phyloP scores from a whole-genome alignment of 2,329 filamentous ascomycete genomes.

The Graphilbum ipis-grandicollis region DNA sequence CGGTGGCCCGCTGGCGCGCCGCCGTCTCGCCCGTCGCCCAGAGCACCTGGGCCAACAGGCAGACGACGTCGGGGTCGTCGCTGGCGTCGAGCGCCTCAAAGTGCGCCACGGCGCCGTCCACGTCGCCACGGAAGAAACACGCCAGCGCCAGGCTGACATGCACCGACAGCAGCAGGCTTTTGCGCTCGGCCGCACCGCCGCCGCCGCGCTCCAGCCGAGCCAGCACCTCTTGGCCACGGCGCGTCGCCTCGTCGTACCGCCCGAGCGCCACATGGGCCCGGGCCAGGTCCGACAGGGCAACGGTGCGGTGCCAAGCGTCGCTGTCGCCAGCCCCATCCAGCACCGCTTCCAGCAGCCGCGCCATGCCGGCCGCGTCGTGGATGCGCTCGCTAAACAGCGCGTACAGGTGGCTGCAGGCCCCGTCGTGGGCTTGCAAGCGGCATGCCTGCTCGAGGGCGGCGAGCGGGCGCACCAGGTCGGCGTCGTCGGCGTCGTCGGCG shows the following conservation, averaged over 20 bases:
- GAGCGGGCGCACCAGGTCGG: constrained; percentile 65
- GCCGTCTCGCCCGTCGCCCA: constrained; percentile 74
- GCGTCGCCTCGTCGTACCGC: constrained; percentile 50
- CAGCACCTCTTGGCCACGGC: constrained; percentile 66
- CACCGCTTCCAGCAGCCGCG: constrained; percentile 35
- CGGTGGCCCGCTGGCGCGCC: constrained; percentile 58
- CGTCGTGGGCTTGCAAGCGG: constrained; percentile 50
- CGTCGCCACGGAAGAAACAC: constrained; percentile 50
- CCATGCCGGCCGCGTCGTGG: constrained; percentile 47
- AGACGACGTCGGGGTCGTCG: constrained; percentile 68
- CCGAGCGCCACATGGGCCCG: constrained; percentile 60
- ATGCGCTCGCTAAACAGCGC: constrained; percentile 71
- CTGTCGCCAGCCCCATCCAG: not conserved
- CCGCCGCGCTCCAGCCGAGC: constrained; percentile 41
- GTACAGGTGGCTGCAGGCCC: constrained; percentile 59
- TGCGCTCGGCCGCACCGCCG: constrained; percentile 42
- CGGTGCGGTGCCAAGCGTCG: constrained; percentile 16
- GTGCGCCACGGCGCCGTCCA: constrained; percentile 55
- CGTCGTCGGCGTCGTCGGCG: constrained; percentile 32
- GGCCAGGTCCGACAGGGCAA: constrained; percentile 74
- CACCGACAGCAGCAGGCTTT: constrained; percentile 65
- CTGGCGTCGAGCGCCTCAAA: constrained; percentile 64
- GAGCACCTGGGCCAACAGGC: constrained; percentile 74
- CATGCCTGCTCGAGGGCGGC: constrained; percentile 76
- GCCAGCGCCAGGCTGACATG: constrained; percentile 76